These are phyloP conservation scores for Suillus occidentalis DNA, from an alignment of 768 basidiomycete genomes.

Conservation along the genomic window DNA sequence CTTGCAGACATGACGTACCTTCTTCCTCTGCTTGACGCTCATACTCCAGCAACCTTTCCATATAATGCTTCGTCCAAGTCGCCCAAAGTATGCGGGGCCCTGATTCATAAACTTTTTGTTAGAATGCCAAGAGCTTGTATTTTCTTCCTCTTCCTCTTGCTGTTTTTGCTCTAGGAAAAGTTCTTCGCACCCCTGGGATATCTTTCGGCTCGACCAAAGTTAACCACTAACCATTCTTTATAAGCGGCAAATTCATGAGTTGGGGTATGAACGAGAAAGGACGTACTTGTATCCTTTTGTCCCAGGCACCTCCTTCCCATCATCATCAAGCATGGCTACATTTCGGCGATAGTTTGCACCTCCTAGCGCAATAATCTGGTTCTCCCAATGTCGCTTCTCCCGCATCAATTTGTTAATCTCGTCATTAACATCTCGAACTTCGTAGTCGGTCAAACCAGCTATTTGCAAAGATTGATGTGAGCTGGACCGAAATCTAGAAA, in stretches of 20 bases:
- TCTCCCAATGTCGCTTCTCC: conserved; percentile 98
- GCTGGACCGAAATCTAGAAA: neutral
- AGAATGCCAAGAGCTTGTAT: conserved; percentile 66
- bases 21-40: conserved; percentile 74
- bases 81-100: conserved; percentile 86
- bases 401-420: conserved; percentile 95
- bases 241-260: neutral
- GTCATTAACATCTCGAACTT: conserved; percentile 90
- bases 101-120: conserved; percentile 89
- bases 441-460: conserved; percentile 95
- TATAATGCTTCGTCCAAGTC: conserved; percentile 83
- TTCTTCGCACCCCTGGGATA: conserved; percentile 90
- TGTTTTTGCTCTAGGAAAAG: conserved; percentile 89
- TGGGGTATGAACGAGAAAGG: neutral
- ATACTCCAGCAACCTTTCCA: conserved; percentile 62
- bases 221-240: conserved; percentile 56
- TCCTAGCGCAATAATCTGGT: conserved; percentile 93
- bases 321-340: conserved; percentile 91
- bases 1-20: conserved; percentile 43
- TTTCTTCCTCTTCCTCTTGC: conserved; percentile 89
- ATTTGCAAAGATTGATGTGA: conserved; percentile 5
- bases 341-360: conserved; percentile 96
- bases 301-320: conserved; percentile 94
- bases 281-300: conserved; percentile 96
- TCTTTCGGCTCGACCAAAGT: conserved; percentile 97